phyloP scores from a whole-genome alignment of 352 stramenopile species.

The Phytophthora fragariaefolia region DNA sequence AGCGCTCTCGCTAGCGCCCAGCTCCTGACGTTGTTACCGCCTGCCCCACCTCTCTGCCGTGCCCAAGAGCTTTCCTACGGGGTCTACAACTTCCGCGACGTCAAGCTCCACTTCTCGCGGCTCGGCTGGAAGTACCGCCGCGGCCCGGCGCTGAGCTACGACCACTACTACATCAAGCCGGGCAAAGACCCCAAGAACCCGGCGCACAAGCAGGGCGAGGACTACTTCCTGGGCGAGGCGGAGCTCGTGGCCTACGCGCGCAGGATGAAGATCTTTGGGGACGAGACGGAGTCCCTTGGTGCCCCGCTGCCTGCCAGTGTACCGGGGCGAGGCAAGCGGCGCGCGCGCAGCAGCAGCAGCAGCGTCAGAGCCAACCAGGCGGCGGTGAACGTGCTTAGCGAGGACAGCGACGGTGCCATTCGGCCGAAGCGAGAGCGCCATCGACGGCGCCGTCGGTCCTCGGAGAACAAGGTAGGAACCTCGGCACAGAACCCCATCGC shows the following conservation, averaged over 20 bases:
- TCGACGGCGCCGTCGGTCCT: conserved; percentile 12
- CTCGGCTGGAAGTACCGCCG: background rate
- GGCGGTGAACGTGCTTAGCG: conserved; percentile 4
- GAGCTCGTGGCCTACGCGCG: conserved; percentile 44
- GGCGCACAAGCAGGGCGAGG: conserved; percentile 32
- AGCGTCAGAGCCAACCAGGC: conserved; percentile 13
- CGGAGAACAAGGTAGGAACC: conserved; percentile 14
- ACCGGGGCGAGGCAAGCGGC: conserved; percentile 3
- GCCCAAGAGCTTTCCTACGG: conserved; percentile 43
- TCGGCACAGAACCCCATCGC: conserved; percentile 31
- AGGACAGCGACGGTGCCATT: conserved; percentile 8
- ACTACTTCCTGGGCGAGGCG: conserved; percentile 52
- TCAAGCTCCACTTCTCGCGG: conserved; percentile 41
- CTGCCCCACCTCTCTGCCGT: background rate
- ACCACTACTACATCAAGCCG: conserved; percentile 57
- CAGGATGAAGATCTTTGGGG: conserved; percentile 42
- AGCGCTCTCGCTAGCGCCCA: background rate
- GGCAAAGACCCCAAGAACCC: conserved; percentile 30
- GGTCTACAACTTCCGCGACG: conserved; percentile 52
- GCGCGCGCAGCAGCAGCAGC: conserved; percentile 21
- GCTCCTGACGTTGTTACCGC: conserved; percentile 5
- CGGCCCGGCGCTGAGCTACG: conserved; percentile 41
- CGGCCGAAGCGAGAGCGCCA: conserved; percentile 13
- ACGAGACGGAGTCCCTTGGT: conserved; percentile 8
- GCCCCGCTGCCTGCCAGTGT: background rate